Percentiles rank a stretch among this genome's conserved stretches.
Evolutionary conservation across 345 rosid genomes (phyloP).

Genomic region (Physaria fendleri): DNA sequence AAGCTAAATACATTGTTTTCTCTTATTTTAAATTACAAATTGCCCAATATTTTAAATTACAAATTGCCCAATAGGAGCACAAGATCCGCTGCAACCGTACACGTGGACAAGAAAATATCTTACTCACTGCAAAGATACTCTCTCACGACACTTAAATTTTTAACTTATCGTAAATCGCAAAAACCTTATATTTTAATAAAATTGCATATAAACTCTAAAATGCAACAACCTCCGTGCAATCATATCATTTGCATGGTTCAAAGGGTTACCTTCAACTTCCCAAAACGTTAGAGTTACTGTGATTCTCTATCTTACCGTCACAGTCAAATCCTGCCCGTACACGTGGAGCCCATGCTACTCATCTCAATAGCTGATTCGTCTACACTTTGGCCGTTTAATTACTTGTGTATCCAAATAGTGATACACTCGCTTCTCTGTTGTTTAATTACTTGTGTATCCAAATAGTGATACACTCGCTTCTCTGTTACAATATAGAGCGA

Average conservation of each 20-base stretch:
- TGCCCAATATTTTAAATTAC: conserved; percentile 13
- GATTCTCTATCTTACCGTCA: conserved; percentile 7
- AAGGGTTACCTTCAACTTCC: conserved; percentile 8
- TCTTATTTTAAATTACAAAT: neutral
- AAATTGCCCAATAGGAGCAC: conserved; percentile 19
- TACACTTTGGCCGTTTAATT: conserved; percentile 16
- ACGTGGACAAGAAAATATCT: conserved; percentile 29
- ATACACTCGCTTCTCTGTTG: no score
- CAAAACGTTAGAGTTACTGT: conserved; percentile 26
- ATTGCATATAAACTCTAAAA: neutral
- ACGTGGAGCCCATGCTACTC: conserved; percentile 33
- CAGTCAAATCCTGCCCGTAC: conserved; percentile 28
- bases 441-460: conserved; percentile 17
- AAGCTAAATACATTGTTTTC: no score
- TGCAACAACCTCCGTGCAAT: conserved; percentile 26
- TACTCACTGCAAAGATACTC: conserved; percentile 27
- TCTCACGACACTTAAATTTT: conserved; percentile 14
- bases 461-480: no score
- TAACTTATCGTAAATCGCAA: no score
- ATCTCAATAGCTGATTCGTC: no score
- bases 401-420: conserved; percentile 13
- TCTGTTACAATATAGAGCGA: neutral
- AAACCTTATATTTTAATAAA: neutral
- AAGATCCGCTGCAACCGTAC: conserved; percentile 25
- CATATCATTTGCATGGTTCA: conserved; percentile 28